A percentile compares a stretch with the other conserved stretches of the same genome.
These are phyloP conservation scores for Tothia fuscella DNA, from an alignment of 2,329 filamentous ascomycete genomes.

Conservation along the genomic window DNA sequence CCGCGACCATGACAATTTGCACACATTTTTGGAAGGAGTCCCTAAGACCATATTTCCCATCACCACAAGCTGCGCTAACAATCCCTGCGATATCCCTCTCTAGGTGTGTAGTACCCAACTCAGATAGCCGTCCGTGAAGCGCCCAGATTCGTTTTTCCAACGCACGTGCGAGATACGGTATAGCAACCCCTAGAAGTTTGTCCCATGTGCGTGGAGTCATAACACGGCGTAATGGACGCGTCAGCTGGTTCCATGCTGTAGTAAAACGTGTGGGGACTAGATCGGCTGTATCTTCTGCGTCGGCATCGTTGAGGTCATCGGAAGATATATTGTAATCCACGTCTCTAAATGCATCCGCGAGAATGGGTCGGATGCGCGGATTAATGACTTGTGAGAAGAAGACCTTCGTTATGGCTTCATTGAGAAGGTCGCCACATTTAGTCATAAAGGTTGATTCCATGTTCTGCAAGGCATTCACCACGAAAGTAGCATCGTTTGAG, in stretches of 20 bases:
- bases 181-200: constrained; percentile 60
- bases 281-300: constrained; percentile 44
- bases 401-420: constrained; percentile 65
- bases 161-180: constrained; percentile 61
- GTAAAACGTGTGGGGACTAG: constrained; percentile 71
- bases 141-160: constrained; percentile 82
- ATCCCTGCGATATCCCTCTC: constrained; percentile 76
- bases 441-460: constrained; percentile 61
- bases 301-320: constrained; percentile 42
- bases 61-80: constrained; percentile 53
- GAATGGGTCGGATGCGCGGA: constrained; percentile 67
- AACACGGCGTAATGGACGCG: constrained; percentile 72
- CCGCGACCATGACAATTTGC: constrained; percentile 76
- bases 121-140: constrained; percentile 67
- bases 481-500: constrained; percentile 58
- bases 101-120: constrained; percentile 68
- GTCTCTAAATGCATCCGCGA: constrained; percentile 84
- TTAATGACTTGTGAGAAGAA: constrained; percentile 83
- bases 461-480: constrained; percentile 53
- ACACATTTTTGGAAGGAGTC: constrained; percentile 65
- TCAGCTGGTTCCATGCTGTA: constrained; percentile 72
- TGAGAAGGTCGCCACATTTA: constrained; percentile 71
- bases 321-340: constrained; percentile 67
- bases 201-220: constrained; percentile 68
- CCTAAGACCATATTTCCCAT: constrained; percentile 61